Conservation (phyloP, 495 filamentous ascomycete species). For the Darksidea phi region DNA sequence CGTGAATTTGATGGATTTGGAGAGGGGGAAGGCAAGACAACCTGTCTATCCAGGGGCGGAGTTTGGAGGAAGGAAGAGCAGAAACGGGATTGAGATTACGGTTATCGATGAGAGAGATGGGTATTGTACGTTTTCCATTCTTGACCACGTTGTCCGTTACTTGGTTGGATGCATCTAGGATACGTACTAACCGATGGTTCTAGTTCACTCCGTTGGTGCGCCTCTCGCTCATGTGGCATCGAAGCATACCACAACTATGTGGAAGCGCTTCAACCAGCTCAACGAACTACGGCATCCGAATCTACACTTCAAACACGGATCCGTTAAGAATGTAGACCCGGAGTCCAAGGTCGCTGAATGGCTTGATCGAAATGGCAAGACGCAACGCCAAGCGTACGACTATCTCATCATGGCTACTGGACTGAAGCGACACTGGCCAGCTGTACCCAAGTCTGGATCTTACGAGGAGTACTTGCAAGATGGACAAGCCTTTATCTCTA, state of each 20-base stretch:
- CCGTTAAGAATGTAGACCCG: conserved; percentile 54
- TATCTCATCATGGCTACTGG: conserved; percentile 64
- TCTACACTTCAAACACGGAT: conserved; percentile 58
- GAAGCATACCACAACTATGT: conserved; percentile 56
- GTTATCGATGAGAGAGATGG: conserved; percentile 71
- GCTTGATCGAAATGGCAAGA: conserved; percentile 26
- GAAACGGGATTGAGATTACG: conserved; percentile 59
- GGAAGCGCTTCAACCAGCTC: conserved; percentile 62
- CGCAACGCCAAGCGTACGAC: conserved; percentile 55
- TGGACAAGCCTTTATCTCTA: conserved; percentile 48
- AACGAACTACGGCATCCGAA: conserved; percentile 54
- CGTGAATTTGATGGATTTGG: conserved; percentile 61
- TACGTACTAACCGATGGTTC: conserved; percentile 2
- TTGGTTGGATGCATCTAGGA: not conserved
- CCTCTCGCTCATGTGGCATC: conserved; percentile 61
- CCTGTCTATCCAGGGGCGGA: conserved; percentile 34
- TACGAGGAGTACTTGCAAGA: conserved; percentile 60
- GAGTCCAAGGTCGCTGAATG: conserved; percentile 42
- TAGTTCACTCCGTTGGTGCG: conserved; percentile 61
- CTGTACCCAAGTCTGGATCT: conserved; percentile 57
- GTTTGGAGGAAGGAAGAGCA: conserved; percentile 35
- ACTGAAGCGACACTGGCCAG: conserved; percentile 60
- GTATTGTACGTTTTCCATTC: conserved; percentile 53
- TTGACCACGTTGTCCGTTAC: not conserved
- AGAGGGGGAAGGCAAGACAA: conserved; percentile 47